Evolutionary conservation across 495 filamentous ascomycete genomes (phyloP), one percentile per base, ranked within the genome.

Genomic region (Neurospora tetrasperma): DNA sequence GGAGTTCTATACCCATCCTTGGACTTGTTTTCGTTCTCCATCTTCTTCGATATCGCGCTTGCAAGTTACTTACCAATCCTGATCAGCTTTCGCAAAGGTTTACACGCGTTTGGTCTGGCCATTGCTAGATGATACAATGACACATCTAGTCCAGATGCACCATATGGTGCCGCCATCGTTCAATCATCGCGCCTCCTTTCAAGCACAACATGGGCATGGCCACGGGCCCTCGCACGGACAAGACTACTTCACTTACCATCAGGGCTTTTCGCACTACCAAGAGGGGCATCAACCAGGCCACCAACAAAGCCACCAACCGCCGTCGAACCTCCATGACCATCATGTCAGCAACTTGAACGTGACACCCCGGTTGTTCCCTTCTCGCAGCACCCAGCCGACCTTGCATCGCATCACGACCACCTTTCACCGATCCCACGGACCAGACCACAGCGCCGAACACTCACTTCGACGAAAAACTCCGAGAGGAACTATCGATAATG

Each of bases 381-480:
- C 83, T 72, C 82, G 82, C 73, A 81, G 75, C 43, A 78, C 79
- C n/a, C 82, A 81, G 62, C 79, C 74, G 70, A 70, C 76, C 41
- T 74, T 81, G 42, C 79, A 82, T 59, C 76, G 78, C 20, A 77
- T 78, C 44, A 77, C 75, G n/a, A 76, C 78, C 42, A 71, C 74
- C 38, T 78, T 82, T 71, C 77, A 79, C 46, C 79, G 78, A 72
- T 71, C 81, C 75, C 81, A 81, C 76, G 74, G 76, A 39, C 76
- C 79, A 42, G 84, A 85, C 3, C 76, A 80, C 76, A 76, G 80
- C 20, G 74, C 75, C 42, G 94, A 98, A 81, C 90, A 98, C 81
- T 91, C 93, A 71, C 85, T 99, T 48, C 88, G 96, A 74, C 89
- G 96, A 69, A 99, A 99, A 79, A 98, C 96, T 10, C 96, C 96